Base-by-base conservation (phyloP, 129 eudicot species). In the Chrysanthemum lavandulifolium region DNA sequence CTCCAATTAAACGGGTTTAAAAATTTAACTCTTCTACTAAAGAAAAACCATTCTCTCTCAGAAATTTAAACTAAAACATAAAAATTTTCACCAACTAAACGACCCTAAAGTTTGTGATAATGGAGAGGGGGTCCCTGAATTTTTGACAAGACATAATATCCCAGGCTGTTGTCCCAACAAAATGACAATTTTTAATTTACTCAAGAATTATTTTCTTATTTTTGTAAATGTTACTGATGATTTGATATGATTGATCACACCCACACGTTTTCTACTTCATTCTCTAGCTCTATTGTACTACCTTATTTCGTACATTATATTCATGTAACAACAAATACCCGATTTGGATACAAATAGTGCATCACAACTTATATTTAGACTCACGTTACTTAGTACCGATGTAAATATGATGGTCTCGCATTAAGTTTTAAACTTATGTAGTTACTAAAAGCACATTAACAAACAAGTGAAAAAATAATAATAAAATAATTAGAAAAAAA, bases 111-210 rank as follows among this genome's bases (percentile, higher is more conserved):
- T 67, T 67, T 47, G 63, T 76, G 74, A 76, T 76, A 60, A 76
- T 76, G 31, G 75, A 59, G 68, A 21, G 74, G 70, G 78, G 19
- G 52, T 3, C 54, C 77, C 82, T 58, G 63, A 66, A 47, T 45
- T 78, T 45, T 78, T 27, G 82, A 78, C 82, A 64, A 31, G 73
- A 78, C 82, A 72, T 72, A 65, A 72, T 56, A 65, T 49, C 82
- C 68, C 82, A 78, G 82, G 82, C 82, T 78, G 82, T 72, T 78
- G 82, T 78, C 78, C 55, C 69, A 78, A 72, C 77, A 71, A 78
- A 71, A 78, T 78, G 82, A 78, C 82, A 78, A 78, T 31, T 58
- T 53, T 53, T 54, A 27, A 71, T 78, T 62, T 43, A 78, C 65
- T 40, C 29, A 70, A 21, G 23, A 3, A 21, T 66, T 69, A 27